Base-by-base conservation (phyloP, 805 yeast species). In the Sporopachydermia quercuum region DNA sequence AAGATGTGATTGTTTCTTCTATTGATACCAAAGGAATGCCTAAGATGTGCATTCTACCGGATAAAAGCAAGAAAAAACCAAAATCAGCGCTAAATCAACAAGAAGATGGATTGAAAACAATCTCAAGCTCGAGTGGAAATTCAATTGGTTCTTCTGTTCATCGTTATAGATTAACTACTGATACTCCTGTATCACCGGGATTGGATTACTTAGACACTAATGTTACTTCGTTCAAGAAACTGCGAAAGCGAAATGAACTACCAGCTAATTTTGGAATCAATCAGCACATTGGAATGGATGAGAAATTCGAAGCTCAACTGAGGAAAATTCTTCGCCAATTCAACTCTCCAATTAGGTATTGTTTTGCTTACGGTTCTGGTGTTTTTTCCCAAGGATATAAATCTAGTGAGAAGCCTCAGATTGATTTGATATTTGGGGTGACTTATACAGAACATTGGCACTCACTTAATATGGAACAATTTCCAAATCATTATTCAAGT, bases 281-380 rank as follows among this genome's bases (percentile, higher is more conserved):
- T 54, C 86, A 79, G 49, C 58, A 68, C 18, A 57, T 76, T 6
- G 50, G 62, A 1, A 61, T 72, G 3, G 71, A 68, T 38, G 52
- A 58, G 13, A 61, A 62, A 15, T 48, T 66, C 45, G 63, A 71
- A 30, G 55, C 54, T 5, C 63, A 68, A 5, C 58, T 84, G 18
- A 54, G 65, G 14, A 54, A 64, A 2, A 66, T 80, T 2, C 49
- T 78, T 33, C 57, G 70, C 57, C 61, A 65, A 37, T 83, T 83
- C 56, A 62, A 73, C 35, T 79, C 89, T 1, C 87, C 91, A 1
- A 71, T 85, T 11, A 63, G 74, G 40, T 81, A 73, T 49, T 78
- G 95, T 1, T 82, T 89, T 58, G 98, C 96, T 0, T 89, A 89
- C 57, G 98, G 98, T 2, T 81, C 94, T 4, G 95, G 95, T 3